Evolutionary conservation across 2,329 filamentous ascomycete genomes (phyloP).

Genomic region (Sporothrix dimorphospora): DNA sequence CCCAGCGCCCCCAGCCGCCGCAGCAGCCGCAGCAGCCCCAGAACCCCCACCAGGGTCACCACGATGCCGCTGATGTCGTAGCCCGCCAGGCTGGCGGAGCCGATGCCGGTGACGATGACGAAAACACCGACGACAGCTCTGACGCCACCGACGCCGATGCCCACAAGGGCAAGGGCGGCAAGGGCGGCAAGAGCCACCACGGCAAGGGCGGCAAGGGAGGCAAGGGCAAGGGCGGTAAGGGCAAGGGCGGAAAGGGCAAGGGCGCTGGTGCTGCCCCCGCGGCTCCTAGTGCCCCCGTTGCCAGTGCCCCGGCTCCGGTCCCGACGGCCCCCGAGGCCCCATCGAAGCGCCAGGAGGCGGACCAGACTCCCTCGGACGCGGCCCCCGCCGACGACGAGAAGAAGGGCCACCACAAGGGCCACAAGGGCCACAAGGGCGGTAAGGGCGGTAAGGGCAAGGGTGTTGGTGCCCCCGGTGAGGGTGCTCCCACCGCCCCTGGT

Average conservation of each 20-base stretch:
- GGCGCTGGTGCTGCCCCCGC: neutral
- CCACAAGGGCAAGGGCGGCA: neutral
- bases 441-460: neutral
- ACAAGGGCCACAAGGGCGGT: too few relatives aligned
- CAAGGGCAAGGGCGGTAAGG: neutral
- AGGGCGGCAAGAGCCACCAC: neutral
- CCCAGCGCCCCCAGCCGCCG: neutral
- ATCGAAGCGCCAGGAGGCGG: neutral
- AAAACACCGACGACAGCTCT: neutral
- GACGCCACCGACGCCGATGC: neutral
- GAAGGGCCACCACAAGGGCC: neutral
- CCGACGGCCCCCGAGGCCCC: too few relatives aligned
- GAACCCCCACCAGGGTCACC: neutral
- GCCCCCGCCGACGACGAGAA: too few relatives aligned
- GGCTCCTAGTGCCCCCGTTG: too few relatives aligned
- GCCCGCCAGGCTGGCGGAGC: neutral
- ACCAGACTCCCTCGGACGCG: too few relatives aligned
- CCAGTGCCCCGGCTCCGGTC: too few relatives aligned
- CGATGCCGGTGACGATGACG: neutral
- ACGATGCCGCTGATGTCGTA: neutral
- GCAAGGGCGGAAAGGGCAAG: neutral
- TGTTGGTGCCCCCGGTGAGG: neutral
- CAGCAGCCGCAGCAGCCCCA: neutral
- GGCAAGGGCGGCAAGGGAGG: neutral
- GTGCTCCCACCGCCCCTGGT: neutral